phyloP scores from a whole-genome alignment of 495 filamentous ascomycete species.

The Hypomontagnella submonticulosa region DNA sequence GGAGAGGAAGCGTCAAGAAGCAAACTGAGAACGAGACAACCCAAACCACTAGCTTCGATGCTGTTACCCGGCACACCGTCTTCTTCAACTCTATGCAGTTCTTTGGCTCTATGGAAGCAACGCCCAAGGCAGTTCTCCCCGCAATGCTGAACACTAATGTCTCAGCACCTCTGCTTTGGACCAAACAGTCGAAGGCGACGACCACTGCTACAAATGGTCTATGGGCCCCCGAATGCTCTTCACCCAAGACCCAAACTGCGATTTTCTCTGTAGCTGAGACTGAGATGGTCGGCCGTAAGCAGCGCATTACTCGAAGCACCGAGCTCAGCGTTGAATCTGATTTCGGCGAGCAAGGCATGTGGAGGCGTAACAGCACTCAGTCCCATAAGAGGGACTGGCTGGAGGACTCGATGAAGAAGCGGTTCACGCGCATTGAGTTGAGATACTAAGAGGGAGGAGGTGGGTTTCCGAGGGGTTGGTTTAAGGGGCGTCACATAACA shows the following conservation, averaged over 20 bases:
- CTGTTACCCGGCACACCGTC: conserved; percentile 46
- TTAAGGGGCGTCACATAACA: conserved; percentile 28
- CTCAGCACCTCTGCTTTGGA: conserved; percentile 24
- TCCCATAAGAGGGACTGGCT: conserved; percentile 41
- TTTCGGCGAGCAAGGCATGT: conserved; percentile 31
- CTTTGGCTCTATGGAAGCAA: conserved; percentile 51
- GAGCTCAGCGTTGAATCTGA: conserved; percentile 11
- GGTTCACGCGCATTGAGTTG: conserved; percentile 43
- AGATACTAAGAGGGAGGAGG: conserved; percentile 32
- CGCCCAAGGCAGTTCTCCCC: conserved; percentile 46
- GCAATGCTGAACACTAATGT: conserved; percentile 38
- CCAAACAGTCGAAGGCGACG: conserved; percentile 3
- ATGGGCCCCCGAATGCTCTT: conserved; percentile 8
- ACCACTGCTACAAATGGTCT: neutral
- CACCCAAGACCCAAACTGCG: neutral
- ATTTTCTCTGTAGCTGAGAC: neutral
- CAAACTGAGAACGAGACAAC: neutral
- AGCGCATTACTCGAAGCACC: neutral
- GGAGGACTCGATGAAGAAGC: conserved; percentile 43
- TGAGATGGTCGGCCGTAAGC: neutral
- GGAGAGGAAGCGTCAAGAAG: conserved; percentile 18
- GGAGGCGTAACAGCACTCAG: conserved; percentile 22
- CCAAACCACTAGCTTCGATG: conserved; percentile 40
- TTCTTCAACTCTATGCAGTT: conserved; percentile 22
- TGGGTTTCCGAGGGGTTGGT: conserved; percentile 1